These are phyloP conservation scores for Athelia psychrophila DNA, from an alignment of 1,284 basidiomycete species.

Conservation along the genomic window DNA sequence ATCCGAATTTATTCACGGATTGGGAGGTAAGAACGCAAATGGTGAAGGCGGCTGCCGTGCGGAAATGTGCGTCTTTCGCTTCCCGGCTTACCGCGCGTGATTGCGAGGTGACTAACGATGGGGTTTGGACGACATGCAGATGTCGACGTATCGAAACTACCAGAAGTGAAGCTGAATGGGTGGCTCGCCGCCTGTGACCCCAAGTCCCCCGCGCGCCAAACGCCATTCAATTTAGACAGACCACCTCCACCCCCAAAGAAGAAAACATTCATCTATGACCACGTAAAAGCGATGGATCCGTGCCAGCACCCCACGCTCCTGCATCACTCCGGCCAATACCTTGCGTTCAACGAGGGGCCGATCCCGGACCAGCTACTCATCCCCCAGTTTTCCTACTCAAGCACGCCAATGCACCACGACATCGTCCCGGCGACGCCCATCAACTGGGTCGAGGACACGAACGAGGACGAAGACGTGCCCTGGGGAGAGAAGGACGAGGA, in stretches of 20 bases:
- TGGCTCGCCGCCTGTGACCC: slow-evolving; percentile 42
- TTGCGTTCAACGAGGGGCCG: slow-evolving; percentile 50
- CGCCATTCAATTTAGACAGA: slow-evolving; percentile 27
- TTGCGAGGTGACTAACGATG: background rate
- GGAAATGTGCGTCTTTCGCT: slow-evolving; percentile 33
- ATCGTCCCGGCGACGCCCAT: slow-evolving; percentile 53
- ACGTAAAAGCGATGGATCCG: slow-evolving; percentile 56
- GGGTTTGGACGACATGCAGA: slow-evolving; percentile 22
- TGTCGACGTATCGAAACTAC: slow-evolving; percentile 32
- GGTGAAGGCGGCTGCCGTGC: slow-evolving; percentile 34
- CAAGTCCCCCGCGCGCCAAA: slow-evolving; percentile 31
- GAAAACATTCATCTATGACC: slow-evolving; percentile 56
- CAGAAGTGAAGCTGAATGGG: slow-evolving; percentile 29
- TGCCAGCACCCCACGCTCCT: slow-evolving; percentile 52
- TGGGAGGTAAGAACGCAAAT: slow-evolving; percentile 39
- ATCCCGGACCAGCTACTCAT: slow-evolving; percentile 41
- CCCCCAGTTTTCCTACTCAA: slow-evolving; percentile 57
- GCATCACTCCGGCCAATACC: slow-evolving; percentile 55
- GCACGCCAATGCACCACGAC: slow-evolving; percentile 57
- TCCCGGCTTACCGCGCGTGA: background rate
- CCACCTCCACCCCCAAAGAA: slow-evolving; percentile 18
- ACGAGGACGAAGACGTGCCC: slow-evolving; percentile 50
- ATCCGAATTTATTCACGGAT: slow-evolving; percentile 41
- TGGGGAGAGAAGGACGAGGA: slow-evolving; percentile 28
- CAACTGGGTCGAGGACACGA: slow-evolving; percentile 35